Evolutionary conservation across 2,329 filamentous ascomycete genomes (phyloP), one percentile per base, ranked within the genome.

Genomic region (Verruconis gallopava): DNA sequence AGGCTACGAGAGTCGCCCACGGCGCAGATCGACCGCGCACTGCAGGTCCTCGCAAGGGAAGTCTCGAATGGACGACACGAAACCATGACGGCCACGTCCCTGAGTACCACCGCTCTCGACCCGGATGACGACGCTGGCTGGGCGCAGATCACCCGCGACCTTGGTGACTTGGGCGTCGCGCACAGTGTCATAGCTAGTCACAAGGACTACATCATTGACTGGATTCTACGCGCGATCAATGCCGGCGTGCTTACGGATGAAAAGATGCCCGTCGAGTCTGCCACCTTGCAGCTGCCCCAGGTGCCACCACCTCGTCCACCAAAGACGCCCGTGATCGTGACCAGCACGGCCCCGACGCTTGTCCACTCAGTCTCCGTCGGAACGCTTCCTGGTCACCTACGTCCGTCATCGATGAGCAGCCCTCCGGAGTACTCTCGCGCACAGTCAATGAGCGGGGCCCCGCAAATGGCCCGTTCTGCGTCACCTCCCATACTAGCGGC

Each of bases 171-270:
- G 17, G 55, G 55, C 4, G 47, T 59, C 3, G 49, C 50, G 15
- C 38, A 48, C 22, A 22, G 20, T 15, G 21, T 40, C 11, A 30
- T 40, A 5, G 25, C 33, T 18, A 36, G 43, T 17, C 53, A 57
- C 34, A 51, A 51, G 5, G 46, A 53, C 14, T 47, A 56, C 37
- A 56, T 58, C 32, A 44, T 53, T 19, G 52, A 48, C 15, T 56
- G 54, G 55, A 51, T 59, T 22, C 44, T 57, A 15, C 44, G 38
- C 14, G 56, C 55, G 4, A 55, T 56, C 19, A 56, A 57, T 34
- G 50, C 53, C 38, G 56, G 54, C 6, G 50, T 53, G 32, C 45
- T 57, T 13, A 38, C 52, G 25, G 54, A 21, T 21, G 40, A 42
- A 33, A 42, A 57, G 42, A 46, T 37, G 14, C 32, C 42, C 5